A percentile compares a stretch with the other conserved stretches of the same genome.
phyloP scores from a whole-genome alignment of 2,329 filamentous ascomycete species.

The Diaporthe nobilis region DNA sequence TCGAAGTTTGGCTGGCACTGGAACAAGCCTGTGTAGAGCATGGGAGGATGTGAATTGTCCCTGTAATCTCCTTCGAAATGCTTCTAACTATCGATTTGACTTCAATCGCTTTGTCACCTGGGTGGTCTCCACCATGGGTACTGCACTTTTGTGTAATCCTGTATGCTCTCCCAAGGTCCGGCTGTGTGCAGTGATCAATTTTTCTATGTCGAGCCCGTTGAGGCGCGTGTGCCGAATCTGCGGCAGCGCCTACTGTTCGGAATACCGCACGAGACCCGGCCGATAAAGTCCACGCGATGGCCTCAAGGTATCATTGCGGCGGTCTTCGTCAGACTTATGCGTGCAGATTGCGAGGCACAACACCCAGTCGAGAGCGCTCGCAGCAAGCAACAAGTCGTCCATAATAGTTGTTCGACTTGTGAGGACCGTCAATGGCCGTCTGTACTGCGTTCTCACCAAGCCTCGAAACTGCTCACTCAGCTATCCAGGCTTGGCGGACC shows the following conservation, averaged over 20 bases:
- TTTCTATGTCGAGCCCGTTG: not conserved
- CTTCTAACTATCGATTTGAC: not conserved
- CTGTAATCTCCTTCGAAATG: not conserved
- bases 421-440: not conserved
- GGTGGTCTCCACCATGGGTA: not conserved
- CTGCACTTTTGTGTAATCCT: not conserved
- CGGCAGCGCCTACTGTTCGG: not conserved
- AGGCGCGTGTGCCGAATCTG: not conserved
- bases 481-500: not conserved
- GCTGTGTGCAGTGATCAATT: not conserved
- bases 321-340: not conserved
- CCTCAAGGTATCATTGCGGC: not conserved
- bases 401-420: not conserved
- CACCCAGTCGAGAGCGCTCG: not conserved
- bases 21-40: too few relatives aligned
- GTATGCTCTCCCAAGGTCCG: not conserved
- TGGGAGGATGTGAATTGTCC: not conserved
- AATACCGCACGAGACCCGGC: not conserved
- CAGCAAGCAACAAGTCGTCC: not conserved
- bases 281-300: not conserved
- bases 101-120: not conserved
- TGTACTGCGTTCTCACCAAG: not conserved
- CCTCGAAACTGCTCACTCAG: not conserved
- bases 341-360: not conserved
- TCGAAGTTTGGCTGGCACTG: not conserved